phyloP scores from a whole-genome alignment of 345 rosid species.

The Erysimum cheiranthoides region DNA sequence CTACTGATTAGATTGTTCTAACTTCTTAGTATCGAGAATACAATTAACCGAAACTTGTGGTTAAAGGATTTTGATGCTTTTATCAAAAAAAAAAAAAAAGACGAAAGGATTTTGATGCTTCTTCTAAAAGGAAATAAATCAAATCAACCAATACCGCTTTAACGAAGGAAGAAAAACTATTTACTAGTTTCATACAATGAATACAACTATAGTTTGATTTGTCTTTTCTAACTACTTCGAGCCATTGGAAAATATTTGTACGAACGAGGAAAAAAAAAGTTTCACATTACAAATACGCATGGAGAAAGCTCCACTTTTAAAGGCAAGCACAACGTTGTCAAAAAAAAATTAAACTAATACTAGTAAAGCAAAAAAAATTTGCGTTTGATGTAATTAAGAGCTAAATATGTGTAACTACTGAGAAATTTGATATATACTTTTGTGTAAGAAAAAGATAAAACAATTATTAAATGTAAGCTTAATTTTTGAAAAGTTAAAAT shows the following conservation, averaged over 20 bases:
- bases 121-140: constrained; percentile 31
- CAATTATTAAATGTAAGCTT: background rate
- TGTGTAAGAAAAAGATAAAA: background rate
- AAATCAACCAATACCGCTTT: constrained; percentile 25
- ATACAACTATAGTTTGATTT: constrained; percentile 20
- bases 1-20: constrained; percentile 29
- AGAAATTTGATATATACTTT: background rate
- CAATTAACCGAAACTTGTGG: constrained; percentile 23
- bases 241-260: constrained; percentile 7
- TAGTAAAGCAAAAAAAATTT: too few species aligned
- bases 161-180: constrained; percentile 25
- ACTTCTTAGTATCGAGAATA: background rate
- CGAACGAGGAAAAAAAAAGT: background rate
- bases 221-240: constrained; percentile 30
- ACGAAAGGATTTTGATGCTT: constrained; percentile 27
- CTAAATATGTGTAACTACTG: background rate
- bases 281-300: background rate
- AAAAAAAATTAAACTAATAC: too few species aligned
- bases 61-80: constrained; percentile 36
- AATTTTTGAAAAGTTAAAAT: too few species aligned
- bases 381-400: background rate
- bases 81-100: too few species aligned
- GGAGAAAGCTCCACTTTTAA: too few species aligned
- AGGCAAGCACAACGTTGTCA: background rate
- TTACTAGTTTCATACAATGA: constrained; percentile 21